Evolutionary conservation across 768 basidiomycete genomes (phyloP).

Genomic region (Pleurotus citrinopileatus): DNA sequence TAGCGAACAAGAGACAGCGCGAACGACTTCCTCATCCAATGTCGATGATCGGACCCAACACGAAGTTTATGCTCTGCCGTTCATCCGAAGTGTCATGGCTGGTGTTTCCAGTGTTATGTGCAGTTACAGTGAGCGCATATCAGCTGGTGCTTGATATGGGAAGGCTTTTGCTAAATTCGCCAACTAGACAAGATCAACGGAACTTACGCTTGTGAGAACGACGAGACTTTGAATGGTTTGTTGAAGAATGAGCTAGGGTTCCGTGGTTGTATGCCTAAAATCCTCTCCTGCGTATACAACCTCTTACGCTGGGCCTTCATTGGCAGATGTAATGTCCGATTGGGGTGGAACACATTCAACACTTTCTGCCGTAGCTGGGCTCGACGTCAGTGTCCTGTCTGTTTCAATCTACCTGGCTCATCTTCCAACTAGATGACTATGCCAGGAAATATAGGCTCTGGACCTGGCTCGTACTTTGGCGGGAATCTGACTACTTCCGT

Average conservation of each 20-base stretch:
- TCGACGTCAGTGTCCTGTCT: constrained; percentile 47
- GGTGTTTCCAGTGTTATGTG: constrained; percentile 76
- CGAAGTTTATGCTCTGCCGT: constrained; percentile 70
- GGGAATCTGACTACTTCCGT: constrained; percentile 66
- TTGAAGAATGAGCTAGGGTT: constrained; percentile 75
- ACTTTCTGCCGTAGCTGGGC: constrained; percentile 53
- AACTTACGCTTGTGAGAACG: constrained; percentile 74
- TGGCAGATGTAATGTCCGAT: constrained; percentile 74
- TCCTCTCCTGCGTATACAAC: too few relatives aligned
- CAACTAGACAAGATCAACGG: constrained; percentile 60
- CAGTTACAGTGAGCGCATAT: constrained; percentile 54
- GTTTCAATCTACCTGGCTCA: background rate
- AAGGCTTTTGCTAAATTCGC: background rate
- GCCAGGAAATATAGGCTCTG: constrained; percentile 53
- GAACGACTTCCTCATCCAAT: constrained; percentile 55
- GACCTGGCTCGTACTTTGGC: constrained; percentile 60
- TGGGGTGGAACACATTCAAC: constrained; percentile 69
- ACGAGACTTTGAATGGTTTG: constrained; percentile 65
- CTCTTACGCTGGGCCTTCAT: too few relatives aligned
- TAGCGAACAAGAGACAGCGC: constrained; percentile 68
- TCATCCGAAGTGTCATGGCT: constrained; percentile 69
- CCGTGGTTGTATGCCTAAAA: constrained; percentile 64
- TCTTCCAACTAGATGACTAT: constrained; percentile 55
- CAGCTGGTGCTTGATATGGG: background rate
- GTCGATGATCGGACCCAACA: constrained; percentile 80